Evolutionary conservation across 192 early-diverging fungal genomes (phyloP).

Genomic region (Coemansia sp.): DNA sequence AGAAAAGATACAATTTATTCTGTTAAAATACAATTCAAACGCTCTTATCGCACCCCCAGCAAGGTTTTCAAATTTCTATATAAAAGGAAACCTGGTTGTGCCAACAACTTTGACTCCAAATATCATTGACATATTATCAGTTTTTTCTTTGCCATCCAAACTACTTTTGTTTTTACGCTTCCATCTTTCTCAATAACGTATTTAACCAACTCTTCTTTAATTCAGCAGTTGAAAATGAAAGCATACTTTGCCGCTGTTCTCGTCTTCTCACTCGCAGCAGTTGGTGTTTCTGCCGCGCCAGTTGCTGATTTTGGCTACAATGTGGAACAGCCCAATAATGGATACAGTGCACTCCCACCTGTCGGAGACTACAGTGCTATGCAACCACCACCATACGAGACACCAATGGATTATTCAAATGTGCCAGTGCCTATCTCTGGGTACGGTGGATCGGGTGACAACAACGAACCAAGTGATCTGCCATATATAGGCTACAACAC

Average conservation of each 20-base stretch:
- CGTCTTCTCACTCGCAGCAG: neutral
- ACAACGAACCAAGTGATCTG: no score
- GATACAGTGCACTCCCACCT: neutral
- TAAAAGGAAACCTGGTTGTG: neutral
- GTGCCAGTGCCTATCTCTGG: no score
- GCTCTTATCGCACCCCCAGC: no score
- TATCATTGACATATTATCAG: neutral
- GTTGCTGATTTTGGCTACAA: neutral
- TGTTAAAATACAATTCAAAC: no score
- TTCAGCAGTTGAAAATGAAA: conserved; percentile 10
- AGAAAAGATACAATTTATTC: no score
- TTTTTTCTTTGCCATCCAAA: neutral
- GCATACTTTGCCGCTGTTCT: conserved; percentile 8
- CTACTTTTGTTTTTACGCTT: neutral
- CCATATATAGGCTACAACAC: no score
- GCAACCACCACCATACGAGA: no score
- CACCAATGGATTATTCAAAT: no score
- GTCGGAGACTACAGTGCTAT: neutral
- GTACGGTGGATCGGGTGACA: no score
- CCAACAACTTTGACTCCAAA: neutral
- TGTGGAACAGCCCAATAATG: neutral
- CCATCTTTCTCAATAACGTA: neutral
- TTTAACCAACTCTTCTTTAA: neutral
- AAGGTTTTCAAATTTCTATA: neutral
- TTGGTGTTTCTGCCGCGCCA: neutral